Conservation (phyloP, 192 early-diverging fungal species). For the Helicostylum pulchrum region DNA sequence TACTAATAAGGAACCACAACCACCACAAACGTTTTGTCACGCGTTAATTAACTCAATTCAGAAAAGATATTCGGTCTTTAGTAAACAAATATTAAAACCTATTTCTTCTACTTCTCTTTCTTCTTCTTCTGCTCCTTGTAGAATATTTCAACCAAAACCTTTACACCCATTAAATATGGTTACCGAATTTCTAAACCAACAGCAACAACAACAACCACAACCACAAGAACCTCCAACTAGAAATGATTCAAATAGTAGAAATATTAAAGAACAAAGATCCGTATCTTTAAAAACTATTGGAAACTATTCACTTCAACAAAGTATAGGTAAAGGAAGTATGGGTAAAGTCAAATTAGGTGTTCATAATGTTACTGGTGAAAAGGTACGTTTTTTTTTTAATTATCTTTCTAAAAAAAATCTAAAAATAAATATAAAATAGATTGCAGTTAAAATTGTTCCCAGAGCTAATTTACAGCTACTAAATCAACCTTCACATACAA, state of each 20-base stretch:
- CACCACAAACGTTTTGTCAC: slow-evolving; percentile 5
- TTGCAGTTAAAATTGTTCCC: slow-evolving; percentile 65
- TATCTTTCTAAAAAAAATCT: not conserved
- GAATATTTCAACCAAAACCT: slow-evolving; percentile 3
- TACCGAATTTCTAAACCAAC: slow-evolving; percentile 10
- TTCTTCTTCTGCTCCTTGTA: slow-evolving; percentile 4
- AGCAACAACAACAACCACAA: slow-evolving; percentile 3
- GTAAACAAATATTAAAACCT: not conserved
- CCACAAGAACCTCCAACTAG: not conserved
- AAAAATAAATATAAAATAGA: slow-evolving; percentile 26
- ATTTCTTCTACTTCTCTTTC: slow-evolving; percentile 1
- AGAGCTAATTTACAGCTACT: slow-evolving; percentile 27
- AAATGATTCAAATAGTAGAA: slow-evolving; percentile 6
- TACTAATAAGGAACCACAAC: not conserved
- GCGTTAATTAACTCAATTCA: slow-evolving; percentile 14
- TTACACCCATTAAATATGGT: slow-evolving; percentile 1
- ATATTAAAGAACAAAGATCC: not conserved
- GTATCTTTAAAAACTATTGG: slow-evolving; percentile 27
- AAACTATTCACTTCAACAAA: slow-evolving; percentile 53
- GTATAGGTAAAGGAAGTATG: slow-evolving; percentile 92
- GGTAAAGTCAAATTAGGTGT: slow-evolving; percentile 96
- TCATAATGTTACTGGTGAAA: slow-evolving; percentile 64
- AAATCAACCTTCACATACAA: not conserved
- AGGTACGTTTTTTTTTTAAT: slow-evolving; percentile 49
- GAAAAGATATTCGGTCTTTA: slow-evolving; percentile 3